Evolutionary conservation across 2,329 filamentous ascomycete genomes (phyloP), one percentile per base, ranked within the genome.

Genomic region (Fusarium coicis): DNA sequence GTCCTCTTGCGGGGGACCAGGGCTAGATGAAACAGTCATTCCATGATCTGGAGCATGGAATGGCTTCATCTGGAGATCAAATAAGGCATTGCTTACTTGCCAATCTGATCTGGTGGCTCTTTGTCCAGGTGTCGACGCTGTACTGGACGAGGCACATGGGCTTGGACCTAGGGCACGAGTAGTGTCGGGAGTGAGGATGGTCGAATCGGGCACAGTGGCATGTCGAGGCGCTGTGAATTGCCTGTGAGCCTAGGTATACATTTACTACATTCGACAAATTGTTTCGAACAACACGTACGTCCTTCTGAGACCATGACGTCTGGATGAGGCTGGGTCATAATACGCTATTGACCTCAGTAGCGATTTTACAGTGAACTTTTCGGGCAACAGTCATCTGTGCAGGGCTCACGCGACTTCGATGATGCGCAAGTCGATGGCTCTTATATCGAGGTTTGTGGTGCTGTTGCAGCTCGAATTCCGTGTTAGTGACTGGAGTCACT

Each of bases 221-320:
- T 59, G 47, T 60, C 54, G n/a, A 30, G 54, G 72, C 73, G 67
- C 66, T 71, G 47, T 37, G 19, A 19, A 30, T 30, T 28, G 37
- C 36, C 46, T 55, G 68, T 78, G 47, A 79, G 77, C 42, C 30
- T 44, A 30, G 30, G 30, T 30, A 37, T 46, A 53, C 32, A 53
- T 47, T 47, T 28, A 43, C 30, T 32, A 40, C 26, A 26, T 14
- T 36, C 26, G 26, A 36, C 26, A 23, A 23, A 47, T 37, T 28
- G 44, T 55, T 53, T 58, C 32, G 49, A 37, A 63, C 54, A 68
- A 58, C 43, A 78, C 79, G 54, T 77, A 80, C 79, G 68, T 64
- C 75, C 63, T 66, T 73, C 70, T 50, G 74, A 70, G 63, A 77
- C 71, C 77, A 80, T 80, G 71, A 74, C 76, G 70, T 70, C 47